These are phyloP conservation scores for Jatropha multifida DNA, from an alignment of 441 rosid genomes.

Conservation along the genomic window DNA sequence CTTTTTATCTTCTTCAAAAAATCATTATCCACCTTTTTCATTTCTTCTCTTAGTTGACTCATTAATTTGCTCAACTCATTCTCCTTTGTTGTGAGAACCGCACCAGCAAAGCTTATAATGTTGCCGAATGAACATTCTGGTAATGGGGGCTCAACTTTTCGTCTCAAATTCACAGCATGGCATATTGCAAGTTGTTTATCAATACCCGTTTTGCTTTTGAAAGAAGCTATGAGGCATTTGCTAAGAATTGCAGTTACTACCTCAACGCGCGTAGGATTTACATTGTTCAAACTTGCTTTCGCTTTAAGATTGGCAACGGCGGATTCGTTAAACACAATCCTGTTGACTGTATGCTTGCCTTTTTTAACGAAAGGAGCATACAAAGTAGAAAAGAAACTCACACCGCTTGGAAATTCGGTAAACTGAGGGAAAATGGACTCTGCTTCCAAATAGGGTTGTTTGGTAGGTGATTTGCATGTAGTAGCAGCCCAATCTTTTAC, in stretches of 20 bases:
- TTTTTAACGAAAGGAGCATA: background rate
- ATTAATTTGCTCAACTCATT: background rate
- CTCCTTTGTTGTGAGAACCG: background rate
- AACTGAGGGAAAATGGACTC: constrained; percentile 18
- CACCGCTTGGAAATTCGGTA: background rate
- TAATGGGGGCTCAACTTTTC: constrained; percentile 19
- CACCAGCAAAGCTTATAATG: constrained; percentile 7
- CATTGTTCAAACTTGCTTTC: background rate
- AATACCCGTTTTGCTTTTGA: background rate
- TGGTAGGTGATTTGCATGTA: background rate
- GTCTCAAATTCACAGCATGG: constrained; percentile 22
- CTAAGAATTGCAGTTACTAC: background rate
- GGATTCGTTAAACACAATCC: constrained; percentile 13
- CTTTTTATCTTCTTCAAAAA: background rate
- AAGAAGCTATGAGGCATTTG: background rate
- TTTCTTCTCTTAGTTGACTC: background rate
- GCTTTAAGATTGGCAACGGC: constrained; percentile 19
- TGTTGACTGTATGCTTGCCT: background rate
- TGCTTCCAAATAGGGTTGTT: constrained; percentile 10
- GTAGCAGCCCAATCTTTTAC: constrained; percentile 25
- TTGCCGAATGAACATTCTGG: constrained; percentile 24
- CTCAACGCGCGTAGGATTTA: constrained; percentile 15
- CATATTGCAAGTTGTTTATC: constrained; percentile 20
- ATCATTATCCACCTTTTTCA: background rate
- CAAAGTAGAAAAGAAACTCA: background rate